Evolutionary conservation across 1,284 basidiomycete species (phyloP), one percentile per base, ranked within the genome.

Genomic region (Volvariella volvacea): DNA sequence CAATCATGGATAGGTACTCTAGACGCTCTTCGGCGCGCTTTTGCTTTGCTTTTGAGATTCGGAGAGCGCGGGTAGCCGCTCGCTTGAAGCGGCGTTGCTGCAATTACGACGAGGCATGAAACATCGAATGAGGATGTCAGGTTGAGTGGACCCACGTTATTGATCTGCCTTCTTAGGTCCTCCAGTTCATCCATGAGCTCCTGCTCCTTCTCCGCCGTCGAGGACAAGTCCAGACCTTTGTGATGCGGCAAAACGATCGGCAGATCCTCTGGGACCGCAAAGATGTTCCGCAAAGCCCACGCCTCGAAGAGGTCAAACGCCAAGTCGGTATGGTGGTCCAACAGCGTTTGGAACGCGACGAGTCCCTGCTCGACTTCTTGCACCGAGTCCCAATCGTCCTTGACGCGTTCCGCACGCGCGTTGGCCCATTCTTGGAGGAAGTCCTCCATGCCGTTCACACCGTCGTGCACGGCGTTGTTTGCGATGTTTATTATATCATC

Each of bases 281-380:
- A 88, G 48, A 88, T 85, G 57, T 88, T 88, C 22, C 86, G 68
- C 55, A 87, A 57, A 7, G 77, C 79, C 85, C 86, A 88, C 0
- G 78, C 78, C 62, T 88, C 86, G 53, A 88, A 83, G 58, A 83
- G 84, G 59, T 88, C 85, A 49, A 88, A 86, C 1, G 85, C 85
- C 41, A 87, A 72, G 55, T 88, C 85, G 34, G 83, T 83, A 51
- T 88, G 85, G 42, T 79, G 77, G 54, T 88, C 84, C 17, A 88
- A 68, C 31, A 88, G 68, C 0, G 85, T 88, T 55, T 86, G 82
- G 53, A 88, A 88, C 22, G 83, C 74, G 38, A 87, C 83, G 1
- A 88, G 63, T 3, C 83, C 83, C 57, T 82, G 54, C 50, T 84
- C 84, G 22, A 84, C 68, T 48, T 88, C 84, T 47, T 82, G 75